Conservation (phyloP, 2,329 filamentous ascomycete species). For the Fusarium sp. region DNA sequence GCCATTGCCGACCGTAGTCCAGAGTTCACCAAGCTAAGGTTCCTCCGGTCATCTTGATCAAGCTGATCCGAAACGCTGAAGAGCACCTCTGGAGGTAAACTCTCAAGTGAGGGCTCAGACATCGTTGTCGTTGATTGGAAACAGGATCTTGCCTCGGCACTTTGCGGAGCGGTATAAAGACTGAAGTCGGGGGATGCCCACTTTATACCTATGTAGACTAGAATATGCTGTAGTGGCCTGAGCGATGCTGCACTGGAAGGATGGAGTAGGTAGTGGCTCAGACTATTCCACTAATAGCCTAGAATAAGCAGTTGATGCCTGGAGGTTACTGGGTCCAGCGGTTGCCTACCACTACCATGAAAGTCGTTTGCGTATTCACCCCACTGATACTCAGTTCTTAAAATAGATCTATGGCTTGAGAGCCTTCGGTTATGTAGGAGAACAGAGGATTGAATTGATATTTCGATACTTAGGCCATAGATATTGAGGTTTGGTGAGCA, state of each 20-base stretch:
- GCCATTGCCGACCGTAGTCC: neutral
- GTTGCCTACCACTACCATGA: too few species aligned
- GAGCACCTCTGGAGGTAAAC: neutral
- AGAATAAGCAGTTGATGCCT: neutral
- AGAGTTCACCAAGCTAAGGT: neutral
- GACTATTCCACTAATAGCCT: neutral
- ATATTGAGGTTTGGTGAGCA: too few species aligned
- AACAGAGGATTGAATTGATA: too few species aligned
- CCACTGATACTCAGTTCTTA: too few species aligned
- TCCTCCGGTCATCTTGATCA: neutral
- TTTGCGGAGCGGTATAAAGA: neutral
- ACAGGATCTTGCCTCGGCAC: neutral
- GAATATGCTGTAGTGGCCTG: neutral
- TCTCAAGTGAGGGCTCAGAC: neutral
- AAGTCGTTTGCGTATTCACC: too few species aligned
- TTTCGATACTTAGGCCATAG: too few species aligned
- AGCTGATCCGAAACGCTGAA: neutral
- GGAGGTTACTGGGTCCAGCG: neutral
- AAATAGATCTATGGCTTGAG: too few species aligned
- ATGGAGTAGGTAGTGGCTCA: too few species aligned
- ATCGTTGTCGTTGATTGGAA: neutral
- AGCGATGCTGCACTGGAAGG: neutral
- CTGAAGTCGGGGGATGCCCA: neutral
- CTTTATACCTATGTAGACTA: neutral
- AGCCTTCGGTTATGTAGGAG: too few species aligned